A percentile compares a stretch with the other conserved stretches of the same genome.
Conservation (phyloP, 2,329 filamentous ascomycete species). For the Cordyceps javanica region DNA sequence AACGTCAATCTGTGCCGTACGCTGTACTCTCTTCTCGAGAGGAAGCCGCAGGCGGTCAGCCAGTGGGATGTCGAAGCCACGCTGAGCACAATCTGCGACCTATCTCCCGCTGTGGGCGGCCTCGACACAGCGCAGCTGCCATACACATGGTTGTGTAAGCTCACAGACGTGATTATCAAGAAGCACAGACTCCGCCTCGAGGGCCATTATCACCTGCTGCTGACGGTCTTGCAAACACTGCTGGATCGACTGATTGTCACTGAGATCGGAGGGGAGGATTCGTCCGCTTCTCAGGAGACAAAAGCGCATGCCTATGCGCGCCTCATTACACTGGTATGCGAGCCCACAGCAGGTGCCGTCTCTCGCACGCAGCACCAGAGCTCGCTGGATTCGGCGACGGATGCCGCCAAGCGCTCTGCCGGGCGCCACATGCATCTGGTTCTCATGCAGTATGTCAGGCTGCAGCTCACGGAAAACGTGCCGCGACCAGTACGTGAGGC, state of each 20-base stretch:
- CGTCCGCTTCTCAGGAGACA: slow-evolving; percentile 24
- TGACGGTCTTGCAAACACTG: slow-evolving; percentile 49
- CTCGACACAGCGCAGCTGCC: slow-evolving; percentile 22
- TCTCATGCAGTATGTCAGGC: slow-evolving; percentile 52
- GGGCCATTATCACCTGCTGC: slow-evolving; percentile 55
- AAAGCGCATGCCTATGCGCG: slow-evolving; percentile 49
- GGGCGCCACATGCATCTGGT: slow-evolving; percentile 57
- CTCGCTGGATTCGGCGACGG: slow-evolving; percentile 52
- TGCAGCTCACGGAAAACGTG: slow-evolving; percentile 53
- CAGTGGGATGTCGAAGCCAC: slow-evolving; percentile 55
- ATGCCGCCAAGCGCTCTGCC: slow-evolving; percentile 54
- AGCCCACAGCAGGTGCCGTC: slow-evolving; percentile 52
- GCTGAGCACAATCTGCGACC: slow-evolving; percentile 37
- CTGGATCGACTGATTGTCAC: slow-evolving; percentile 44
- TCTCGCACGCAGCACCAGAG: slow-evolving; percentile 38
- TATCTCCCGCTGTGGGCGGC: slow-evolving; percentile 19
- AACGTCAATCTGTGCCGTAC: slow-evolving; percentile 35
- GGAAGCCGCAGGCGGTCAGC: slow-evolving; percentile 42
- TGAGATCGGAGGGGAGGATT: slow-evolving; percentile 18
- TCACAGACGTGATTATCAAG: slow-evolving; percentile 51
- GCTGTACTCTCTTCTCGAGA: slow-evolving; percentile 42
- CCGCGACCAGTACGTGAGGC: slow-evolving; percentile 45
- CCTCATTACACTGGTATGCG: slow-evolving; percentile 53
- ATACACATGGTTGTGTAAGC: slow-evolving; percentile 43
- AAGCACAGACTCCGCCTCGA: slow-evolving; percentile 56